These are phyloP conservation scores for Fraxinus americana DNA, from an alignment of 257 asterid species.

Conservation along the genomic window DNA sequence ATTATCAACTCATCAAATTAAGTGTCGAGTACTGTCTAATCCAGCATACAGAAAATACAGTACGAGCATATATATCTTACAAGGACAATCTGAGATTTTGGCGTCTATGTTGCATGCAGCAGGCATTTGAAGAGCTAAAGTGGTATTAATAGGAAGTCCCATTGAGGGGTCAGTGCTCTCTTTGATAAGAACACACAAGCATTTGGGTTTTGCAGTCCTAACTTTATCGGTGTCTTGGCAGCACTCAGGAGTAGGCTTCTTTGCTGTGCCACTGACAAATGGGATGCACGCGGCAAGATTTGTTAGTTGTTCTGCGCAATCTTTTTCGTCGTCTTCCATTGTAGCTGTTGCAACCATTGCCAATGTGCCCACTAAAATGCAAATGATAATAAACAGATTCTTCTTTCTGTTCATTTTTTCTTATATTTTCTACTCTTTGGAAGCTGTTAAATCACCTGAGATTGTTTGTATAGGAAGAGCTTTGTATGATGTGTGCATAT, in stretches of 20 bases:
- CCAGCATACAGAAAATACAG: too few species aligned
- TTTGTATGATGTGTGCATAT: slow-evolving; percentile 6
- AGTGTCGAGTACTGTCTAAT: not conserved
- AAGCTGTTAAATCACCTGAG: not conserved
- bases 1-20: not conserved
- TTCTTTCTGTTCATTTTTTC: slow-evolving; percentile 3
- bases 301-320: slow-evolving; percentile 59
- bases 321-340: slow-evolving; percentile 58
- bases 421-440: not conserved
- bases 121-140: slow-evolving; percentile 71
- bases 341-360: slow-evolving; percentile 30
- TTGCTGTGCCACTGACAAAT: slow-evolving; percentile 62
- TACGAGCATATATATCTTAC: slow-evolving; percentile 27
- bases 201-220: slow-evolving; percentile 54
- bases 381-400: slow-evolving; percentile 1
- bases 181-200: slow-evolving; percentile 68
- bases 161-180: slow-evolving; percentile 66
- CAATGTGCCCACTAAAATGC: slow-evolving; percentile 26
- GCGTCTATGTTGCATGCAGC: slow-evolving; percentile 58
- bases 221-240: slow-evolving; percentile 53
- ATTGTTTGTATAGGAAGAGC: not conserved
- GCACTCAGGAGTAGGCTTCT: slow-evolving; percentile 56
- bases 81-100: slow-evolving; percentile 66
- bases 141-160: slow-evolving; percentile 67
- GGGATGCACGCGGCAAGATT: slow-evolving; percentile 63